Evolutionary conservation across 192 early-diverging fungal species (phyloP).

Genomic region (Coemansia sp.): DNA sequence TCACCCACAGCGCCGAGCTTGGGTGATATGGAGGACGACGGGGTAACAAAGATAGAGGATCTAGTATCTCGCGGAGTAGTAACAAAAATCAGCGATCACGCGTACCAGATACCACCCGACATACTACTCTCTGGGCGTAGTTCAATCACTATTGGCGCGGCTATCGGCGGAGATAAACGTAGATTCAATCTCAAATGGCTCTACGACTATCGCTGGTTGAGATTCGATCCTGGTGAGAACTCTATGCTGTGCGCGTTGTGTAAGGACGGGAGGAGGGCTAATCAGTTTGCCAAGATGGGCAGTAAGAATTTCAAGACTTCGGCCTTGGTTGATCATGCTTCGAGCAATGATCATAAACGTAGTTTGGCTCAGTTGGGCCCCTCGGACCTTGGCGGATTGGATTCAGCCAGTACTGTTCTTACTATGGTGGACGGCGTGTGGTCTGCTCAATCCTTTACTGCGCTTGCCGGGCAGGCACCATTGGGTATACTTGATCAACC

Average conservation of each 20-base stretch:
- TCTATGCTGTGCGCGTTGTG: conserved; percentile 52
- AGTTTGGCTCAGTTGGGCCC: conserved; percentile 24
- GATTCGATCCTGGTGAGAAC: conserved; percentile 37
- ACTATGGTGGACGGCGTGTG: conserved; percentile 26
- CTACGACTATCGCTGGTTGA: conserved; percentile 53
- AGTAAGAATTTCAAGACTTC: conserved; percentile 56
- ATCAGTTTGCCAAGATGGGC: conserved; percentile 52
- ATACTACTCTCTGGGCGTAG: conserved; percentile 24
- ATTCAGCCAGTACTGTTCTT: conserved; percentile 8
- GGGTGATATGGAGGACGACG: conserved; percentile 6
- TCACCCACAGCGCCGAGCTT: neutral
- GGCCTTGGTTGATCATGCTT: conserved; percentile 47
- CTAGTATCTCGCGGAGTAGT: conserved; percentile 35
- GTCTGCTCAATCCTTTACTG: conserved; percentile 1
- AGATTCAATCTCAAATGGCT: conserved; percentile 55
- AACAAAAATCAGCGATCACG: neutral
- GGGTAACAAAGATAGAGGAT: conserved; percentile 38
- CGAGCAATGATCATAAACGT: conserved; percentile 50
- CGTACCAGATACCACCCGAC: conserved; percentile 21
- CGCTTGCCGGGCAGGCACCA: neutral
- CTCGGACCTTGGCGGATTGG: neutral
- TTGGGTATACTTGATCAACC: neutral
- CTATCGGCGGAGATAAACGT: conserved; percentile 48
- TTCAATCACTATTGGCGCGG: conserved; percentile 51
- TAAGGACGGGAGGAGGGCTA: conserved; percentile 37